Percentiles rank a stretch among this genome's conserved stretches.
phyloP scores from a whole-genome alignment of 2,329 filamentous ascomycete species.

The Leptographium flavum region DNA sequence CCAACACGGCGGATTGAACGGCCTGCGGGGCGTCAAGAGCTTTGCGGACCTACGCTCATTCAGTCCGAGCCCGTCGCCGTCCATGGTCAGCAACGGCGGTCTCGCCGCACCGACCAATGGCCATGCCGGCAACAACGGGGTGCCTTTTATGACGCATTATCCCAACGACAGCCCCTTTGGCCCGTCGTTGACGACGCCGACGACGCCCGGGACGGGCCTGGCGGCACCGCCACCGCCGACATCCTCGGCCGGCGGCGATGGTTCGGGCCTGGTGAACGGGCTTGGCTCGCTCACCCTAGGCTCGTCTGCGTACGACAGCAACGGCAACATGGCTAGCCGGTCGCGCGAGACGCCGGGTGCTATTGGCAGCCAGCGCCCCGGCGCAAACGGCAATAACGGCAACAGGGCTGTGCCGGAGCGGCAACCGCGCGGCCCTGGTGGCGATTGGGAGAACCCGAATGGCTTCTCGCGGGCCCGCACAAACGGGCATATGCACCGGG shows the following conservation, averaged over 20 bases:
- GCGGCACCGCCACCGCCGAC: conserved; percentile 5
- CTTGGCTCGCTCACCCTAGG: conserved; percentile 37
- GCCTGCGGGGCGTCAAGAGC: conserved; percentile 85
- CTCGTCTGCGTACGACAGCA: conserved; percentile 28
- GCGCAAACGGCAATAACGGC: conserved; percentile 24
- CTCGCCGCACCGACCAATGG: conserved; percentile 26
- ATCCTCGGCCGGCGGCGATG: conserved; percentile 12
- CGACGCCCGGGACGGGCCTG: conserved; percentile 19
- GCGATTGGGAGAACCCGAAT: conserved; percentile 36
- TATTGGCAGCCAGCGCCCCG: conserved; percentile 50
- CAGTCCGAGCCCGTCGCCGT: conserved; percentile 83
- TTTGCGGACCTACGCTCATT: conserved; percentile 92
- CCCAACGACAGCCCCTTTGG: conserved; percentile 21
- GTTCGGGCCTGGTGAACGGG: conserved; percentile 28
- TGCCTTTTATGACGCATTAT: conserved; percentile 32
- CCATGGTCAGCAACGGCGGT: conserved; percentile 36
- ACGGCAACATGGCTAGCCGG: conserved; percentile 18
- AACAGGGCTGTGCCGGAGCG: conserved; percentile 36
- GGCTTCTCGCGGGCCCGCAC: conserved; percentile 42
- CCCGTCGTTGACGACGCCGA: conserved; percentile 23
- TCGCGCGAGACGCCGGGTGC: conserved; percentile 40
- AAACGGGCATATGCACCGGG: conserved; percentile 47
- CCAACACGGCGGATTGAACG: conserved; percentile 52
- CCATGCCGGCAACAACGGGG: conserved; percentile 14
- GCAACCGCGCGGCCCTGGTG: conserved; percentile 48